Conservation (phyloP, 306 rosid genomes). For the Quercus agrifolia region DNA sequence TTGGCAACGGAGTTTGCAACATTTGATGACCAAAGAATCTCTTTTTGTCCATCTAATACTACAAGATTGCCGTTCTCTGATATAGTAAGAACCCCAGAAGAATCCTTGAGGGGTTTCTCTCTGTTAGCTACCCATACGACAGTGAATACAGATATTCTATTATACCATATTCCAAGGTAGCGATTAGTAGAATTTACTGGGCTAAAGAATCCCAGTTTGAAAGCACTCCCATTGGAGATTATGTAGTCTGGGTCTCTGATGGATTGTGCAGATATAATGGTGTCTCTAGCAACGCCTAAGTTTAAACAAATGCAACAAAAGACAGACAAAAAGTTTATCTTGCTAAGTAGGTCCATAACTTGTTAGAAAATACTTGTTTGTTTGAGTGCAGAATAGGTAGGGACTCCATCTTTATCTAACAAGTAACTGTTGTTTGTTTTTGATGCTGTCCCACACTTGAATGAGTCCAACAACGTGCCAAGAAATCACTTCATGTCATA, state of each 20-base stretch:
- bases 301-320: background rate
- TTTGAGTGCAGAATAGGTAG: no score
- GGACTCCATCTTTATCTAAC: no score
- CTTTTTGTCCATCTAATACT: conserved; percentile 20
- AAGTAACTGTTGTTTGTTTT: no score
- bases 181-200: background rate
- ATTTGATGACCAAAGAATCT: conserved; percentile 32
- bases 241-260: background rate
- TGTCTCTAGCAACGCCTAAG: background rate
- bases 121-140: conserved; percentile 35
- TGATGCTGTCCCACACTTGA: no score
- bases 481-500: no score
- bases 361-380: no score
- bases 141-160: background rate
- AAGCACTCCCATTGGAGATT: background rate
- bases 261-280: background rate
- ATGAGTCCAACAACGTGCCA: no score
- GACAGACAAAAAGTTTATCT: background rate
- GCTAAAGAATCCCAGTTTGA: conserved; percentile 28
- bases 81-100: conserved; percentile 24
- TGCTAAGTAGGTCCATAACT: background rate
- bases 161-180: conserved; percentile 27
- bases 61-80: conserved; percentile 32
- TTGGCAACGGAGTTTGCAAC: conserved; percentile 8
- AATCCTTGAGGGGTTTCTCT: conserved; percentile 28